Evolutionary conservation across 208 protist genomes (phyloP).

Genomic region (Porcisia hertigi): DNA sequence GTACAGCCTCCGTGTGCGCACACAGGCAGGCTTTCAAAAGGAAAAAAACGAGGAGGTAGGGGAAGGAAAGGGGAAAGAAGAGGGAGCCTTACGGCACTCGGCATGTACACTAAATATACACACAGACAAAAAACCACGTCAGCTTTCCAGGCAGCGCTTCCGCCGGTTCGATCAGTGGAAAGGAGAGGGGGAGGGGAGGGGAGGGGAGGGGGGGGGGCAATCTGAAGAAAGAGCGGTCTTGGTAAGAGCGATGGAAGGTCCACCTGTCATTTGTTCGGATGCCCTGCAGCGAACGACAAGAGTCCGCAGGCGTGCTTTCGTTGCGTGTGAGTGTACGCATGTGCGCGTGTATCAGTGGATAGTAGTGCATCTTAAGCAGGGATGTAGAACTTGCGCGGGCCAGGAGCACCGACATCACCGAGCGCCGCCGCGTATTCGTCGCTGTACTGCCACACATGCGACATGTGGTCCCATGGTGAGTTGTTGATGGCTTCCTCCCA

Average conservation of each 20-base stretch:
- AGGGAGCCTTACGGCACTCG: background rate
- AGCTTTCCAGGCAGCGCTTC: background rate
- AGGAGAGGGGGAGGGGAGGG: too few relatives aligned
- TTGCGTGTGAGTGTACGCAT: background rate
- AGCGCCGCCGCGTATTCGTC: conserved; percentile 75
- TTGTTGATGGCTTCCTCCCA: conserved; percentile 92
- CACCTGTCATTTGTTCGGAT: background rate
- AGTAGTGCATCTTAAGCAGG: conserved; percentile 18
- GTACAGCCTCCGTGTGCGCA: background rate
- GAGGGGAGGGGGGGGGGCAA: background rate
- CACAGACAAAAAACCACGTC: background rate
- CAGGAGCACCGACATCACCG: conserved; percentile 59
- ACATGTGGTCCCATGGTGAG: conserved; percentile 91
- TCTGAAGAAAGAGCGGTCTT: too few relatives aligned
- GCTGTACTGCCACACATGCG: conserved; percentile 89
- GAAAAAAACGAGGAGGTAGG: too few relatives aligned
- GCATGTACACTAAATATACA: background rate
- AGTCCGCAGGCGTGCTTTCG: background rate
- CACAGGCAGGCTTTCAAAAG: background rate
- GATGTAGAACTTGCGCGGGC: conserved; percentile 79
- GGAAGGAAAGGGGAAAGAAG: background rate
- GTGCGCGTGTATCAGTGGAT: background rate
- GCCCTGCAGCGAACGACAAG: background rate
- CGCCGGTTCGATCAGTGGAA: background rate
- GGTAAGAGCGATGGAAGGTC: background rate